Conservation (phyloP, 768 basidiomycete species). For the Dentipellis sp. region DNA sequence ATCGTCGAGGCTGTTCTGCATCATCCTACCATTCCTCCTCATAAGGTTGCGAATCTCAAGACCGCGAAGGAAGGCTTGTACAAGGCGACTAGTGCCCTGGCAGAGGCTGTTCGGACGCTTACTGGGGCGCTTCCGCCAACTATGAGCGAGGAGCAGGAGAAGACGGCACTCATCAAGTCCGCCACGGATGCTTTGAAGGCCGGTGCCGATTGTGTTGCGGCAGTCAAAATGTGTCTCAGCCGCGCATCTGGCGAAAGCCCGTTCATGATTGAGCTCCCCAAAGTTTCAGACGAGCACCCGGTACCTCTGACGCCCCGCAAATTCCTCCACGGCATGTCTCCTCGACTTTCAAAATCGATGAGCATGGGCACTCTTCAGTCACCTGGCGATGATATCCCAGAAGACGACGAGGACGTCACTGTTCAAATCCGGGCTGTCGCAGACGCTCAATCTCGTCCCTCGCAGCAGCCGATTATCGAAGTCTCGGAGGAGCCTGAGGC, state of each 20-base stretch:
- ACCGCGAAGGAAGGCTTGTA: slow-evolving; percentile 76
- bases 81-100: slow-evolving; percentile 75
- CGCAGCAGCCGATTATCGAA: slow-evolving; percentile 1
- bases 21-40: slow-evolving; percentile 58
- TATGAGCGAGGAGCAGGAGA: slow-evolving; percentile 76
- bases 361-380: slow-evolving; percentile 32
- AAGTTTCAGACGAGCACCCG: slow-evolving; percentile 33
- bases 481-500: slow-evolving; percentile 8
- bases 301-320: slow-evolving; percentile 39
- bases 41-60: slow-evolving; percentile 57
- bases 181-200: slow-evolving; percentile 84
- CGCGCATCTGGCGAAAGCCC: slow-evolving; percentile 51
- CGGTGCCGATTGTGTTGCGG: slow-evolving; percentile 80
- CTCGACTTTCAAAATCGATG: slow-evolving; percentile 24
- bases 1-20: slow-evolving; percentile 85
- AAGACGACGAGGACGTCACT: slow-evolving; percentile 56
- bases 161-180: slow-evolving; percentile 65
- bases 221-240: slow-evolving; percentile 76
- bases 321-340: slow-evolving; percentile 25
- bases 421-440: slow-evolving; percentile 37
- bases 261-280: slow-evolving; percentile 58
- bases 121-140: slow-evolving; percentile 38
- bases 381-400: slow-evolving; percentile 24
- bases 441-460: background rate
- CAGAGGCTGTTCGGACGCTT: slow-evolving; percentile 77